Evolutionary conservation across 495 filamentous ascomycete genomes (phyloP).

Genomic region (Jackrogersella minutella): DNA sequence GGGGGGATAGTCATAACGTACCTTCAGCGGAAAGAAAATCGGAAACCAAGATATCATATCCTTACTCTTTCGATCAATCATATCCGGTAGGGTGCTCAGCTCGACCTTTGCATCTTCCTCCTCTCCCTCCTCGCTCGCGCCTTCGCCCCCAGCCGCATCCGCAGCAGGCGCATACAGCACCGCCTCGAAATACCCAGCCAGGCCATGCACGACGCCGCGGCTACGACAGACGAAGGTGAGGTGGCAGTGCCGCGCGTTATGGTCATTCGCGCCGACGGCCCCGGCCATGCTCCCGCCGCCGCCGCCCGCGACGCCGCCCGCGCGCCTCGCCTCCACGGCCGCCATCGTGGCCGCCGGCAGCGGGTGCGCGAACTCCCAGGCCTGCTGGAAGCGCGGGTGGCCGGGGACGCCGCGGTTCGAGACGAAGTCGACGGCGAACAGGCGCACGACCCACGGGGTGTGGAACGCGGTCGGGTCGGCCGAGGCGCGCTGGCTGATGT

Average conservation of each 20-base stretch:
- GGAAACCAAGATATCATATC: conserved; percentile 99
- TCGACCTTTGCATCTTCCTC: conserved; percentile 66
- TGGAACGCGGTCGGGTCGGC: conserved; percentile 75
- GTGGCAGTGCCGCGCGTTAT: conserved; percentile 83
- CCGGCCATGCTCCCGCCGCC: conserved; percentile 68
- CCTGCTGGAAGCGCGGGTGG: conserved; percentile 66
- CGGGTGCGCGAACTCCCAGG: conserved; percentile 75
- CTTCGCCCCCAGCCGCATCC: background rate
- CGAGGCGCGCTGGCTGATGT: conserved; percentile 67
- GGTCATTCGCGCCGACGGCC: conserved; percentile 75
- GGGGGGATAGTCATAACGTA: conserved; percentile 50
- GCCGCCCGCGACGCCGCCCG: conserved; percentile 61
- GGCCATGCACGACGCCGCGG: conserved; percentile 85
- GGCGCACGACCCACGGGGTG: conserved; percentile 90
- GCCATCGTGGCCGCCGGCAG: conserved; percentile 54
- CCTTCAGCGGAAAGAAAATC: conserved; percentile 96
- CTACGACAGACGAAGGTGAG: conserved; percentile 74
- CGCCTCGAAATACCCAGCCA: conserved; percentile 96
- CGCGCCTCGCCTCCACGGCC: conserved; percentile 58
- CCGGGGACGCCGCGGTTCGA: conserved; percentile 60
- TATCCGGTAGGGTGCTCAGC: conserved; percentile 90
- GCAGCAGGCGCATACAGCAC: conserved; percentile 70
- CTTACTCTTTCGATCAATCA: conserved; percentile 88
- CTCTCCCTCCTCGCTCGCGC: conserved; percentile 31
- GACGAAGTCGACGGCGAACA: conserved; percentile 87